Conservation (phyloP, 2,329 filamentous ascomycete species). For the Cercospora beticola region DNA sequence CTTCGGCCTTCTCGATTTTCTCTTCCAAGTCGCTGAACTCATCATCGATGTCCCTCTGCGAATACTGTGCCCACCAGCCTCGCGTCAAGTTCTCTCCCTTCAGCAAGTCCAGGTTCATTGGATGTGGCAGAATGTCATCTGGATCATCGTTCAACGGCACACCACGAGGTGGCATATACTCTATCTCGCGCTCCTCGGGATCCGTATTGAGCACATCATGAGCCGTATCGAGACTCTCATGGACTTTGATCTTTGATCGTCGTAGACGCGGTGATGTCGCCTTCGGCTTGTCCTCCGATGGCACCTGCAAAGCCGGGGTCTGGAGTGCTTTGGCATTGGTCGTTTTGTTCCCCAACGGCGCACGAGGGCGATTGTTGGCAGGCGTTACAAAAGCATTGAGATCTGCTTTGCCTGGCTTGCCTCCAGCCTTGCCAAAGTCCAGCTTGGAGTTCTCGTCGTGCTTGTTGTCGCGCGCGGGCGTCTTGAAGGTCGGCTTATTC, state of each 20-base stretch:
- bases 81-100: conserved; percentile 54
- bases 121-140: conserved; percentile 33
- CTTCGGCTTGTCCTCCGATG: conserved; percentile 47
- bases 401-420: conserved; percentile 57
- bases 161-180: conserved; percentile 80
- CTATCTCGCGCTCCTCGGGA: conserved; percentile 68
- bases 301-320: conserved; percentile 58
- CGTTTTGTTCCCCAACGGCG: conserved; percentile 88
- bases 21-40: conserved; percentile 67
- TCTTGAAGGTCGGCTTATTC: conserved; percentile 69
- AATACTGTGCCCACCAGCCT: conserved; percentile 53
- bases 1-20: conserved; percentile 40
- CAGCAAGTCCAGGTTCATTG: conserved; percentile 41
- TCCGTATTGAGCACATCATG: conserved; percentile 25
- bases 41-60: conserved; percentile 63
- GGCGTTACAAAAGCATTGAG: conserved; percentile 75
- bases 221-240: conserved; percentile 48
- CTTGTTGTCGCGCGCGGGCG: conserved; percentile 64
- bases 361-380: conserved; percentile 72
- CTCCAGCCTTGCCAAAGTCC: conserved; percentile 59
- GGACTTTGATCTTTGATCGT: conserved; percentile 60
- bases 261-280: conserved; percentile 58
- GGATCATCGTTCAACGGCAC: conserved; percentile 44
- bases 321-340: conserved; percentile 85
- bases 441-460: conserved; percentile 80